These are phyloP conservation scores for Orbilia blumenaviensis DNA, from an alignment of 2,329 filamentous ascomycete genomes.

Conservation along the genomic window DNA sequence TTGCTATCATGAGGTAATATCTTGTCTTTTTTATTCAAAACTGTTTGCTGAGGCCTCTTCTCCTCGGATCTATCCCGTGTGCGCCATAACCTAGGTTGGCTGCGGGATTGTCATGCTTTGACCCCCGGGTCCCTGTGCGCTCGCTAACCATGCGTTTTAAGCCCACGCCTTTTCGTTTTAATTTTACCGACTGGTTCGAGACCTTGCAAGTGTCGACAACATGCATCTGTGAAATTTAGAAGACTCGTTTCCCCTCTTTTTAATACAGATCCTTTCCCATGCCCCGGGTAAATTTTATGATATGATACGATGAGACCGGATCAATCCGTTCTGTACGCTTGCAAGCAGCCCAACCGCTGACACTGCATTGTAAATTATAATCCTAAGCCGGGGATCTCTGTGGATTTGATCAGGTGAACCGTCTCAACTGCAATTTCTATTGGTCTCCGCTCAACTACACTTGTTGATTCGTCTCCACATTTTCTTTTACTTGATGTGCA, in stretches of 20 bases:
- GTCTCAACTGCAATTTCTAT: conserved; percentile 9
- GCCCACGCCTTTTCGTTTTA: conserved; percentile 1
- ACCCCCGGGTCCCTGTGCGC: neutral
- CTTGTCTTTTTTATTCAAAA: conserved; percentile 17
- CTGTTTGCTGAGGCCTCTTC: neutral
- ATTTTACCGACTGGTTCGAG: conserved; percentile 35
- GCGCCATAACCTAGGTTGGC: neutral
- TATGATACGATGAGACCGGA: conserved; percentile 1
- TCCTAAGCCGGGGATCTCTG: neutral
- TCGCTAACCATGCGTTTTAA: conserved; percentile 32
- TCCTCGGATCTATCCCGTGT: conserved; percentile 6
- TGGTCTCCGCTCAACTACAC: neutral
- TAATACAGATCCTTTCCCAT: conserved; percentile 11
- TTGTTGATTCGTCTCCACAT: conserved; percentile 6
- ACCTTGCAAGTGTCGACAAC: conserved; percentile 3
- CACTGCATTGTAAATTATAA: conserved; percentile 13
- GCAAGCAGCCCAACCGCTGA: neutral
- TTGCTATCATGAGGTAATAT: conserved; percentile 4
- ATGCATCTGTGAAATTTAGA: neutral
- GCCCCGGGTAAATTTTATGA: conserved; percentile 23
- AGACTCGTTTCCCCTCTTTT: conserved; percentile 23
- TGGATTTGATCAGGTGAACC: conserved; percentile 9
- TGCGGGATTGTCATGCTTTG: conserved; percentile 28
- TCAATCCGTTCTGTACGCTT: neutral
- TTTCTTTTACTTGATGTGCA: neutral